Conservation (phyloP, 2,329 filamentous ascomycete species). For the Sporothrix schenckii region DNA sequence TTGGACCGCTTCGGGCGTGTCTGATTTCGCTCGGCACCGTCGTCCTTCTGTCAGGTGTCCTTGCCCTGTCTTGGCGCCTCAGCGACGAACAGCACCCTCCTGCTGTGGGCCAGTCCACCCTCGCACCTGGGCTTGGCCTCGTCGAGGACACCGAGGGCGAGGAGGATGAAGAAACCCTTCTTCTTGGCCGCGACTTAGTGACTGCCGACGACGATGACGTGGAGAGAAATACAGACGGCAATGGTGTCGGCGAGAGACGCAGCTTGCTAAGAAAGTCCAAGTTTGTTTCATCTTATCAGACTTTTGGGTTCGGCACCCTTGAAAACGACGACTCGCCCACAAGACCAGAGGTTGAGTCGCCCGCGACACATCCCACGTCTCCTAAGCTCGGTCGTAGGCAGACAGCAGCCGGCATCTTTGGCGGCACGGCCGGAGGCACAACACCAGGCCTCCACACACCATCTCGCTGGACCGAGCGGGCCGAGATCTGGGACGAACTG, state of each 20-base stretch:
- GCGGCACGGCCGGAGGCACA: not conserved
- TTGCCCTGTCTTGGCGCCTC: slow-evolving; percentile 91
- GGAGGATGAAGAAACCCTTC: slow-evolving; percentile 58
- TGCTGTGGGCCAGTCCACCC: slow-evolving; percentile 64
- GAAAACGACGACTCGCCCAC: slow-evolving; percentile 13
- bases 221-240: slow-evolving; percentile 24
- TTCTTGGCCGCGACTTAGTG: slow-evolving; percentile 52
- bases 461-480: slow-evolving; percentile 64
- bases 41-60: slow-evolving; percentile 82
- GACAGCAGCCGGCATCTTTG: slow-evolving; percentile 35
- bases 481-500: slow-evolving; percentile 86
- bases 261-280: slow-evolving; percentile 35
- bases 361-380: slow-evolving; percentile 3
- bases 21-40: slow-evolving; percentile 85
- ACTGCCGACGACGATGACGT: slow-evolving; percentile 45
- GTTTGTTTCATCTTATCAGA: slow-evolving; percentile 49
- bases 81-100: slow-evolving; percentile 72
- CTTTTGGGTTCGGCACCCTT: slow-evolving; percentile 46
- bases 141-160: slow-evolving; percentile 70
- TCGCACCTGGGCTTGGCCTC: slow-evolving; percentile 81
- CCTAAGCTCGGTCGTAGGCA: slow-evolving; percentile 46
- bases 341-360: slow-evolving; percentile 1
- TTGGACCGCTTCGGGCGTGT: slow-evolving; percentile 73
- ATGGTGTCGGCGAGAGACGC: slow-evolving; percentile 43
- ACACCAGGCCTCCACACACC: slow-evolving; percentile 43